phyloP scores from a whole-genome alignment of 345 rosid genomes.

The Rhodamnia argentea region DNA sequence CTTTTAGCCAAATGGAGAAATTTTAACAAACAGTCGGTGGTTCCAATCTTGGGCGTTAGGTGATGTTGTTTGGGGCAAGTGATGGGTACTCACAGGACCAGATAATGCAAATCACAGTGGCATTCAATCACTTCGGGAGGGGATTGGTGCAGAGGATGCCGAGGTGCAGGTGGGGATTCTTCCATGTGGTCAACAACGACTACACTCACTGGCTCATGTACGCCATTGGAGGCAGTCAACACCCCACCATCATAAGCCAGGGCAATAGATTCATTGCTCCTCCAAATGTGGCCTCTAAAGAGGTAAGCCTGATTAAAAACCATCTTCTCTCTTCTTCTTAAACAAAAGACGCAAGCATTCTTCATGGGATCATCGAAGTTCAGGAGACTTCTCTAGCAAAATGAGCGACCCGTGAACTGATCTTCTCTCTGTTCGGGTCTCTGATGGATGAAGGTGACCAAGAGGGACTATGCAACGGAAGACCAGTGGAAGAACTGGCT shows the following conservation, averaged over 20 bases:
- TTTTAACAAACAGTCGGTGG: neutral
- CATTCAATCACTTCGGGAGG: slow-evolving; percentile 65
- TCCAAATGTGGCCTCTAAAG: slow-evolving; percentile 19
- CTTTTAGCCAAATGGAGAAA: neutral
- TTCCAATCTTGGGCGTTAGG: slow-evolving; percentile 15
- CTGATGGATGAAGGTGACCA: slow-evolving; percentile 19
- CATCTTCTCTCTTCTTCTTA: neutral
- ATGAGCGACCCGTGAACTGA: neutral
- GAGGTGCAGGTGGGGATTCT: slow-evolving; percentile 42
- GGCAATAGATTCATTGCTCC: slow-evolving; percentile 82
- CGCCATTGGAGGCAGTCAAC: slow-evolving; percentile 56
- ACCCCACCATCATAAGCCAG: slow-evolving; percentile 63
- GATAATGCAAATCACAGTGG: slow-evolving; percentile 63
- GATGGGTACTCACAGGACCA: slow-evolving; percentile 21
- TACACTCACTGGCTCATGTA: slow-evolving; percentile 67
- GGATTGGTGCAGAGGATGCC: slow-evolving; percentile 52
- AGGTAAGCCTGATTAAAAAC: neutral
- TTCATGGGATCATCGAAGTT: neutral
- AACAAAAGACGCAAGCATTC: neutral
- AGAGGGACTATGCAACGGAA: slow-evolving; percentile 23
- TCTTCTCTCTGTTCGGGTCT: neutral
- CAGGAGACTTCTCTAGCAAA: neutral
- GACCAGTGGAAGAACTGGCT: slow-evolving; percentile 31
- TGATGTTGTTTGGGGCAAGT: slow-evolving; percentile 58
- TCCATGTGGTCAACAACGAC: slow-evolving; percentile 74